These are phyloP conservation scores for Calonectria montana DNA, from an alignment of 2,329 filamentous ascomycete genomes.

Conservation along the genomic window DNA sequence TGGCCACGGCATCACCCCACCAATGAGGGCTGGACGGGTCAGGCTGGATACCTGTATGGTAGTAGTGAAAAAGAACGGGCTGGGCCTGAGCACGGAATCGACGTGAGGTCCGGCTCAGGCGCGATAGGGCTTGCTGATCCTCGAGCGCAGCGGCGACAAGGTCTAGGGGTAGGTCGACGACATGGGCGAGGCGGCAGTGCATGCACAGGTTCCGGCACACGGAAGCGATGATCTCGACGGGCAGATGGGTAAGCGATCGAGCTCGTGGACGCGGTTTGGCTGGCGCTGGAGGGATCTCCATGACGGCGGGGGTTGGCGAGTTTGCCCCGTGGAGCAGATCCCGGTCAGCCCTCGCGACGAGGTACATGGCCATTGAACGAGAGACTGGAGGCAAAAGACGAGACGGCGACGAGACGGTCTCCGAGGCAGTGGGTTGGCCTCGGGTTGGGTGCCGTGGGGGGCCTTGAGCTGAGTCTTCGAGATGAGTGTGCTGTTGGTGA, in stretches of 20 bases:
- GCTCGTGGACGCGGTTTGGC: slow-evolving; percentile 22
- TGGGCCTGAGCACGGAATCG: slow-evolving; percentile 35
- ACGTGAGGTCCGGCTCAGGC: slow-evolving; percentile 41
- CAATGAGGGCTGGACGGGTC: slow-evolving; percentile 25
- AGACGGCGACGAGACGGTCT: slow-evolving; percentile 17
- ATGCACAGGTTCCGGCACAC: slow-evolving; percentile 42
- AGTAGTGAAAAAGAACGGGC: slow-evolving; percentile 41
- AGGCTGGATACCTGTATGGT: slow-evolving; percentile 37
- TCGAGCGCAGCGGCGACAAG: slow-evolving; percentile 36
- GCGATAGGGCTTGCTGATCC: slow-evolving; percentile 41
- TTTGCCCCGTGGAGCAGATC: slow-evolving; percentile 35
- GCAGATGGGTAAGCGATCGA: slow-evolving; percentile 34
- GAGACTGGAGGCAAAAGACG: background rate
- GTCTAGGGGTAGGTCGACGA: slow-evolving; percentile 39
- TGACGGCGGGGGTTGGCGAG: slow-evolving; percentile 16
- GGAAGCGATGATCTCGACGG: slow-evolving; percentile 41
- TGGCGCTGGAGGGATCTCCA: background rate
- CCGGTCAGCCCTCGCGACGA: slow-evolving; percentile 35
- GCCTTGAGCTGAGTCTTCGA: slow-evolving; percentile 15
- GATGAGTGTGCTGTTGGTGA: slow-evolving; percentile 9
- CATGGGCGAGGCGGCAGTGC: slow-evolving; percentile 40
- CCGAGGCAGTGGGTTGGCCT: slow-evolving; percentile 19
- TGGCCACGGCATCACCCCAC: slow-evolving; percentile 23
- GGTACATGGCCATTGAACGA: slow-evolving; percentile 33
- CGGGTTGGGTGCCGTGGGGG: slow-evolving; percentile 18